Base-by-base conservation (phyloP, 2,329 filamentous ascomycete genomes). In the Didymella glomerata region DNA sequence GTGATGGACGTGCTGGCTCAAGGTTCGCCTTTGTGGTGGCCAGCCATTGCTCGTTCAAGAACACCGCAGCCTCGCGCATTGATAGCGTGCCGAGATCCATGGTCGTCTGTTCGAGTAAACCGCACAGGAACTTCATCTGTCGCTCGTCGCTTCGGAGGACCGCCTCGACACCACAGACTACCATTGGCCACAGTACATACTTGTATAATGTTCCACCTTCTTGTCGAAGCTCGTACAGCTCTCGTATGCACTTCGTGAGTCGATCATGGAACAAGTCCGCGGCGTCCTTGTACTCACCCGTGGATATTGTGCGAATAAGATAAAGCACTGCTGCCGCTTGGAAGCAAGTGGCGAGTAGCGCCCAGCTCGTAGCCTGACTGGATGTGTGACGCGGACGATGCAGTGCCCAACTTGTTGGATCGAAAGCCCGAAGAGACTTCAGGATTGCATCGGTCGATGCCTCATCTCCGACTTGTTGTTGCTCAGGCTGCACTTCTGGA, bases 41-140 rank as follows among this genome's bases (percentile, higher is more conserved):
- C 3, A 6, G 14, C 48, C 54, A 51, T 1, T 47, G 54, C 10
- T 48, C 32, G 3, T 27, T 6, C 1, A 57, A 24, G 28, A 57
- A 57, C 5, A 36, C 8, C 2, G 41, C 24, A 14, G 54, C 54
- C 42, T 57, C 48, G 4, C 54, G 54, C 48, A 51, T 57, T 5
- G 54, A 57, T 10, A 57, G 7, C 11, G 47, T 57, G 8, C 48
- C 54, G 13, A 57, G 54, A 24, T 51, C 54, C n/a, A 47, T 51
- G 2, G 48, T 51, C 4, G 42, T 57, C n/a, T 42, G 41, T 25
- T 57, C 41, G 6, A 57, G 42, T 13, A 22, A 25, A 11, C 28
- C 34, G 16, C 54, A 57, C 16, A 57, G 18, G 13, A 24, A 40
- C 4, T 18, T 18, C 18, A 42, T 22, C 11, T 57, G 32, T 20